phyloP scores from a whole-genome alignment of 2,329 filamentous ascomycete genomes.

The Lanzia echinophila region DNA sequence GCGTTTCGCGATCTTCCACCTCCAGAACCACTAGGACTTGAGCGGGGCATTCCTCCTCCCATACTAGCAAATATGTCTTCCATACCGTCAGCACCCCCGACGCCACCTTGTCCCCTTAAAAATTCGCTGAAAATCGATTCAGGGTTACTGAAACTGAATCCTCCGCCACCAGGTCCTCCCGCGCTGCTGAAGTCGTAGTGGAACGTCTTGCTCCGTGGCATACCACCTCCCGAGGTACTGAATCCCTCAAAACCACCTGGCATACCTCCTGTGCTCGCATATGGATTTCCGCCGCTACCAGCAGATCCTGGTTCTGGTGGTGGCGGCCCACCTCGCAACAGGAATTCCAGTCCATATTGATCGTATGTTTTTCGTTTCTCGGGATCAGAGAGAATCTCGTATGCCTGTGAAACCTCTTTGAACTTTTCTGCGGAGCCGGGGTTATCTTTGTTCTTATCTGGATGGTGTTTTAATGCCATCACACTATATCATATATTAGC shows the following conservation, averaged over 20 bases:
- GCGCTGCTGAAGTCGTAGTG: constrained; percentile 42
- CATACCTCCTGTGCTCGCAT: constrained; percentile 49
- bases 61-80: constrained; percentile 44
- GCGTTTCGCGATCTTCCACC: constrained; percentile 38
- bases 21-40: constrained; percentile 42
- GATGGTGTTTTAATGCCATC: constrained; percentile 84
- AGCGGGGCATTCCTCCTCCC: constrained; percentile 18
- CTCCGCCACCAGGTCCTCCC: constrained; percentile 41
- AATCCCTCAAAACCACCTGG: constrained; percentile 49
- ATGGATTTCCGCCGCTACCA: constrained; percentile 49
- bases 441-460: constrained; percentile 96
- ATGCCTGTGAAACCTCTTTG: constrained; percentile 96
- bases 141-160: constrained; percentile 79
- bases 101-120: constrained; percentile 50
- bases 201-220: constrained; percentile 46
- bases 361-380: constrained; percentile 97
- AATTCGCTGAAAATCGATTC: constrained; percentile 84
- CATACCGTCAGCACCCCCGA: constrained; percentile 38
- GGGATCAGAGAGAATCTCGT: constrained; percentile 94
- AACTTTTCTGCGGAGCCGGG: constrained; percentile 84
- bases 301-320: constrained; percentile 51
- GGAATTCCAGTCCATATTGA: constrained; percentile 87
- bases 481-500: constrained; percentile 49
- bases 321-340: constrained; percentile 72
- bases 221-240: constrained; percentile 34